Percentiles rank a stretch among this genome's conserved stretches.
These are phyloP conservation scores for Fusarium camptoceras DNA, from an alignment of 2,329 filamentous ascomycete genomes.

Conservation along the genomic window DNA sequence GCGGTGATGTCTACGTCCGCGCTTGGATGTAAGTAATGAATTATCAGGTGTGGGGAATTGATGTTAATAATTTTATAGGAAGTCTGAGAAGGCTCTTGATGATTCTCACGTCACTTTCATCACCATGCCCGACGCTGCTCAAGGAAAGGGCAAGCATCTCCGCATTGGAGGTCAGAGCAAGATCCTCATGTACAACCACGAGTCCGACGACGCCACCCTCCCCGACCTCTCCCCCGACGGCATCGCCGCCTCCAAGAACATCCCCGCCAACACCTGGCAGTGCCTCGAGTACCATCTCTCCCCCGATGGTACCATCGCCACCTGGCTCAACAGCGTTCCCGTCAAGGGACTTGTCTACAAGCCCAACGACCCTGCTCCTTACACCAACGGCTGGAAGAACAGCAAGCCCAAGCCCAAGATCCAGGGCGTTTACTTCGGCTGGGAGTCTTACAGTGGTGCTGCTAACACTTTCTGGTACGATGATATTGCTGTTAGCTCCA, in stretches of 20 bases:
- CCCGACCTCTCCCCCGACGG: conserved; percentile 70
- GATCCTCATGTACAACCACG: conserved; percentile 74
- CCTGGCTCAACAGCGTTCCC: conserved; percentile 66
- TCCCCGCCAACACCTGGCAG: conserved; percentile 64
- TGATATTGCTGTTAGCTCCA: conserved; percentile 61
- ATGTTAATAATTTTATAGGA: conserved; percentile 52
- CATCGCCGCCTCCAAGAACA: conserved; percentile 63
- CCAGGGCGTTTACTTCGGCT: conserved; percentile 69
- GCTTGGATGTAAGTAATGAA: conserved; percentile 62
- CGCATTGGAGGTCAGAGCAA: conserved; percentile 70
- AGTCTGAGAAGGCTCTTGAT: conserved; percentile 67
- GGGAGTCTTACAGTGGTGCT: conserved; percentile 72
- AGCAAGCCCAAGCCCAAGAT: conserved; percentile 63
- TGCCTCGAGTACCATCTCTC: conserved; percentile 73
- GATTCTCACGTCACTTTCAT: conserved; percentile 72
- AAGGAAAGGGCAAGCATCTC: conserved; percentile 68
- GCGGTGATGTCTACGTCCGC: conserved; percentile 68
- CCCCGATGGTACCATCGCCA: conserved; percentile 68
- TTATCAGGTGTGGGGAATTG: no score
- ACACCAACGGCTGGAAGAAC: conserved; percentile 62
- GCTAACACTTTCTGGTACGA: conserved; percentile 73
- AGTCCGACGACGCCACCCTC: conserved; percentile 71
- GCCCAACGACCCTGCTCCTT: conserved; percentile 57
- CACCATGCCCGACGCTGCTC: conserved; percentile 70
- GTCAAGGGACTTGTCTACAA: conserved; percentile 59